A percentile compares a stretch with the other conserved stretches of the same genome.
These are phyloP conservation scores for Alternaria longipes DNA, from an alignment of 2,329 filamentous ascomycete species.

Conservation along the genomic window DNA sequence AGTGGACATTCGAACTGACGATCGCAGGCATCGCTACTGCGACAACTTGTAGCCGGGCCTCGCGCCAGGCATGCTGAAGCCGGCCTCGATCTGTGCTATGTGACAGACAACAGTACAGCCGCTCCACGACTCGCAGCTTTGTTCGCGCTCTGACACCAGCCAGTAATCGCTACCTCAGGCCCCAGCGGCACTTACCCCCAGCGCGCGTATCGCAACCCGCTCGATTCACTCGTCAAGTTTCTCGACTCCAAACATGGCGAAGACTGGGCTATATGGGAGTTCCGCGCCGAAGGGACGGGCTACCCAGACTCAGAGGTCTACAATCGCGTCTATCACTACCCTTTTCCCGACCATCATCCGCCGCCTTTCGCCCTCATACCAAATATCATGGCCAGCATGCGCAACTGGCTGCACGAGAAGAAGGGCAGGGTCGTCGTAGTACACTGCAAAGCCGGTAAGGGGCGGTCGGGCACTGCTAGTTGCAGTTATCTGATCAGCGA, in stretches of 20 bases:
- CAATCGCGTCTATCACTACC: constrained; percentile 85
- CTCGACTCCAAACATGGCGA: constrained; percentile 81
- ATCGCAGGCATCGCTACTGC: constrained; percentile 66
- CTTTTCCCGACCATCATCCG: constrained; percentile 96
- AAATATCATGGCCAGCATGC: constrained; percentile 89
- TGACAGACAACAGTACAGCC: constrained; percentile 74
- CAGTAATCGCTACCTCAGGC: constrained; percentile 78
- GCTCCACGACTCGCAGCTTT: constrained; percentile 44
- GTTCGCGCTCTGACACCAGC: constrained; percentile 50
- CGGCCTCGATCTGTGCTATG: constrained; percentile 93
- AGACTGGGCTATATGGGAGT: constrained; percentile 97
- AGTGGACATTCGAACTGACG: neutral
- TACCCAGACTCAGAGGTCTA: constrained; percentile 94
- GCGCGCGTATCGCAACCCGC: constrained; percentile 90
- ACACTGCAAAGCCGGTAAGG: constrained; percentile 97
- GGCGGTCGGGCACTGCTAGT: constrained; percentile 85
- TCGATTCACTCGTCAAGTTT: constrained; percentile 85
- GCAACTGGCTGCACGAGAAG: constrained; percentile 75
- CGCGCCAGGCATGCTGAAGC: constrained; percentile 85
- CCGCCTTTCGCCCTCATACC: constrained; percentile 91
- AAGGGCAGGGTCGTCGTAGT: constrained; percentile 80
- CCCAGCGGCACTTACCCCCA: constrained; percentile 90
- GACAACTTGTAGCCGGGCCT: constrained; percentile 90
- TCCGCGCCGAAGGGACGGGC: constrained; percentile 93
- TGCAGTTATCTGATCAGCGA: constrained; percentile 92